Evolutionary conservation across 2,329 filamentous ascomycete species (phyloP).

Genomic region (Aureobasidium sp.): DNA sequence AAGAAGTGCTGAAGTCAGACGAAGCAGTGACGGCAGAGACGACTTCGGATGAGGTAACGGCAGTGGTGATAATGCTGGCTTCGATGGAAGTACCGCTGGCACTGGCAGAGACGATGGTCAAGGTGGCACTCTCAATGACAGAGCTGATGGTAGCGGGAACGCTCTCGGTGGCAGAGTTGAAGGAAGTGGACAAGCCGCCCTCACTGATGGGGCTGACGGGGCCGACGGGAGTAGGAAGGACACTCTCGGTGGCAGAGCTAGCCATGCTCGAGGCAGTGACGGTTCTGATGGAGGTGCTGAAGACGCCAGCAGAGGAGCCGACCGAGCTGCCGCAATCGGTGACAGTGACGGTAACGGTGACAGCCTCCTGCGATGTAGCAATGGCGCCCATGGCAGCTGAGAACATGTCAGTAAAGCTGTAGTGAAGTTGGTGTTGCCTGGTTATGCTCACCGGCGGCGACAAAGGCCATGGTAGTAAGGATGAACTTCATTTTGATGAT

Average conservation of each 20-base stretch:
- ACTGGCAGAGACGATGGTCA: neutral
- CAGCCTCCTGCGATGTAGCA: conserved; percentile 2
- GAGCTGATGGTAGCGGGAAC: neutral
- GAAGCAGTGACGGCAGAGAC: neutral
- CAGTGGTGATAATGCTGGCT: neutral
- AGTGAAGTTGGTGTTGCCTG: too few relatives aligned
- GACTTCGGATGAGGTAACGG: neutral
- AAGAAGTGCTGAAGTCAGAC: neutral
- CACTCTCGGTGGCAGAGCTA: neutral
- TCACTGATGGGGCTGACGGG: neutral
- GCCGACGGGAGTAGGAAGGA: neutral
- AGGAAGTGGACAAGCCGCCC: neutral
- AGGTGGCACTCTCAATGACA: neutral
- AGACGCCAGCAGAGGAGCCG: neutral
- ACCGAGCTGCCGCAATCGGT: neutral
- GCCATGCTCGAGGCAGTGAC: neutral
- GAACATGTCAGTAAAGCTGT: neutral
- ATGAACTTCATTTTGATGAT: conserved; percentile 12
- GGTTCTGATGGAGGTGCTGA: neutral
- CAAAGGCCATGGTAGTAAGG: conserved; percentile 8
- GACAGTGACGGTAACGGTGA: conserved; percentile 7
- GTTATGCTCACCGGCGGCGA: neutral
- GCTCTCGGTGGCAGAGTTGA: neutral
- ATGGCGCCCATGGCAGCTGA: neutral
- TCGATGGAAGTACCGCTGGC: neutral